Conservation (phyloP, 371 early-diverging fungal species). For the Thermomucor indicae-seudaticae region DNA sequence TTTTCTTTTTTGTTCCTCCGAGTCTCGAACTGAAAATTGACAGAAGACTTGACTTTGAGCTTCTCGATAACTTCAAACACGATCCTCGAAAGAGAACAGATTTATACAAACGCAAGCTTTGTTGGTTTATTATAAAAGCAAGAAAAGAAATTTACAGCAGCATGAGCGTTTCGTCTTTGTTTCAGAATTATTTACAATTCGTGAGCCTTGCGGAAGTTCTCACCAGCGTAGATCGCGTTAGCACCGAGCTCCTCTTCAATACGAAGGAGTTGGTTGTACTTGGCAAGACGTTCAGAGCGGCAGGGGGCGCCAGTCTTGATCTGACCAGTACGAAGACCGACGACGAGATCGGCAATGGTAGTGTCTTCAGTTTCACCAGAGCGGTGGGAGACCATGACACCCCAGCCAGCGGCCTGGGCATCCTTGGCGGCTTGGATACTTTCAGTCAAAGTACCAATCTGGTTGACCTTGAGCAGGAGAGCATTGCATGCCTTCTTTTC, state of each 20-base stretch:
- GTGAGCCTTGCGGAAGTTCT: slow-evolving; percentile 85
- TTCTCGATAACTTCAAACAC: too few relatives aligned
- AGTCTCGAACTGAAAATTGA: too few relatives aligned
- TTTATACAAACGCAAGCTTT: not conserved
- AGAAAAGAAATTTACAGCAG: too few relatives aligned
- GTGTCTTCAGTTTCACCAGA: slow-evolving; percentile 99
- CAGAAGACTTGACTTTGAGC: too few relatives aligned
- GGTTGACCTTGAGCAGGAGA: slow-evolving; percentile 98
- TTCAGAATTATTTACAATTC: slow-evolving; percentile 44
- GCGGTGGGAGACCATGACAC: slow-evolving; percentile 99
- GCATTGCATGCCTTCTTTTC: slow-evolving; percentile 95
- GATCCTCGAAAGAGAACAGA: too few relatives aligned
- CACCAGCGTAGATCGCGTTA: slow-evolving; percentile 88
- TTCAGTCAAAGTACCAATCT: slow-evolving; percentile 98
- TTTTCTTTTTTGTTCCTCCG: too few relatives aligned
- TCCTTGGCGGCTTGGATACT: slow-evolving; percentile 79
- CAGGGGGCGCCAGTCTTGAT: slow-evolving; percentile 99
- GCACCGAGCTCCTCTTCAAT: slow-evolving; percentile 86
- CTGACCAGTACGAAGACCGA: slow-evolving; percentile 96
- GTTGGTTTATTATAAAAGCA: not conserved
- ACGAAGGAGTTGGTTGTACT: slow-evolving; percentile 98
- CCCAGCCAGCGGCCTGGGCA: slow-evolving; percentile 86
- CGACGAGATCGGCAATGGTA: slow-evolving; percentile 98
- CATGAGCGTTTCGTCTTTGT: too few relatives aligned
- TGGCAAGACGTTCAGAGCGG: slow-evolving; percentile 96